Evolutionary conservation across 768 basidiomycete species (phyloP), one percentile per base, ranked within the genome.

Genomic region (Amanita thiersii): DNA sequence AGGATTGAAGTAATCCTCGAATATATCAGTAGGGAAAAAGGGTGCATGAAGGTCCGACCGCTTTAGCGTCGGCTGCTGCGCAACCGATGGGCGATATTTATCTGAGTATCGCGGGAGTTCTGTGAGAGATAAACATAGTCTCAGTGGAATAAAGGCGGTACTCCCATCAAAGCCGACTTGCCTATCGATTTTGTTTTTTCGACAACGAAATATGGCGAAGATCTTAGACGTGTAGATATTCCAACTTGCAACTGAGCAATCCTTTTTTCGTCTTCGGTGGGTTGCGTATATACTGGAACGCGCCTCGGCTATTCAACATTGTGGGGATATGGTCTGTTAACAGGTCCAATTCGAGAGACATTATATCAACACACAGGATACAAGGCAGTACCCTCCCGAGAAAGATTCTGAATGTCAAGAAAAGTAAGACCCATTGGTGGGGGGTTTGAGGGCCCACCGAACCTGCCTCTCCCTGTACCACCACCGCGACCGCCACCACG

Each of bases 51-150:
- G 62, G 19, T 86, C 79, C 49, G 72, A 77, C 37, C 77, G 70
- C 55, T 80, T 83, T 45, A 91, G 66, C 28, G 72, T 65, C 8
- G 86, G 84, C 43, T 79, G 79, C 1, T 72, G 69, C 5, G 69
- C 53, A 4, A 65, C 57, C 5, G 77, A 78, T 2, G 80, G 76
- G 5, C 80, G 72, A 56, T 89, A 88, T 59, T 85, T 86, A 60
- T 91, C 88, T 12, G 86, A 87, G 56, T 88, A 91, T 20, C 84
- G 77, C 31, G 82, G 77, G 3, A 90, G 61, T 31, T 87, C 88
- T 86, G 50, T 18, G n/a, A n/a, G n/a, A n/a, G n/a, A n/a, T n/a
- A n/a, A 47, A 14, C 14, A 33, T 35, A 43, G 6, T 15, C n/a
- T 30, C n/a, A 23, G 23, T 20, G 17, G 21, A 30, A 11, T n/a